phyloP scores from a whole-genome alignment of 2,329 filamentous ascomycete genomes.

The Ilyonectria destructans region DNA sequence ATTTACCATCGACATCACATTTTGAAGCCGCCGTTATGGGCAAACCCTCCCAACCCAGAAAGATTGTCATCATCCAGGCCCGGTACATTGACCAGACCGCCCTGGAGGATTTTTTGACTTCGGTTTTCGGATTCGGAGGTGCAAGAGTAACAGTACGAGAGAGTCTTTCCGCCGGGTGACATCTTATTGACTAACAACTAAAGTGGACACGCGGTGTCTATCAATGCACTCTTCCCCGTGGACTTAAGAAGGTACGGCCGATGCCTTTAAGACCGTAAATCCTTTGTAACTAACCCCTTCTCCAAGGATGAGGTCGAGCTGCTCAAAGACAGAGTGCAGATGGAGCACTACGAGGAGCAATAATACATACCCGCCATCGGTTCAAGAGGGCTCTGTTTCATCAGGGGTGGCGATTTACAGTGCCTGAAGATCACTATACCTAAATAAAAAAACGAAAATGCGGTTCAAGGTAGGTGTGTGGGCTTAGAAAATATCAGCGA shows the following conservation, averaged over 20 bases:
- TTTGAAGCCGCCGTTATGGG: neutral
- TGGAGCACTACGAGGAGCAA: neutral
- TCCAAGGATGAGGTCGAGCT: neutral
- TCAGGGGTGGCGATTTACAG: neutral
- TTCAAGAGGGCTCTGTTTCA: neutral
- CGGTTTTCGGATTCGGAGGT: neutral
- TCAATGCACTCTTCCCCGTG: slow-evolving; percentile 8
- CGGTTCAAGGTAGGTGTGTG: too few relatives aligned
- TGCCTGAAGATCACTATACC: too few relatives aligned
- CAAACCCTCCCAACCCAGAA: neutral
- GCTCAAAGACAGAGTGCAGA: neutral
- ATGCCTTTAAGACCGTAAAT: neutral
- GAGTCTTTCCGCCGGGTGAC: neutral
- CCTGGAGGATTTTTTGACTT: neutral
- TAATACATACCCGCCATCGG: neutral
- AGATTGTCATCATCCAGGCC: slow-evolving; percentile 1
- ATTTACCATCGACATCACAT: neutral
- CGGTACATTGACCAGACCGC: slow-evolving; percentile 1
- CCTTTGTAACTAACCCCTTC: neutral
- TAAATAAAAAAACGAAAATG: too few relatives aligned
- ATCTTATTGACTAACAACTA: neutral
- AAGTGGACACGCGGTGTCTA: slow-evolving; percentile 8
- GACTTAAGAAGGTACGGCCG: neutral
- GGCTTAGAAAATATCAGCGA: too few relatives aligned
- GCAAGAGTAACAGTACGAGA: neutral